A percentile compares a stretch with the other conserved stretches of the same genome.
Evolutionary conservation across 495 filamentous ascomycete genomes (phyloP).

Genomic region (Chaetomidium leptoderma): DNA sequence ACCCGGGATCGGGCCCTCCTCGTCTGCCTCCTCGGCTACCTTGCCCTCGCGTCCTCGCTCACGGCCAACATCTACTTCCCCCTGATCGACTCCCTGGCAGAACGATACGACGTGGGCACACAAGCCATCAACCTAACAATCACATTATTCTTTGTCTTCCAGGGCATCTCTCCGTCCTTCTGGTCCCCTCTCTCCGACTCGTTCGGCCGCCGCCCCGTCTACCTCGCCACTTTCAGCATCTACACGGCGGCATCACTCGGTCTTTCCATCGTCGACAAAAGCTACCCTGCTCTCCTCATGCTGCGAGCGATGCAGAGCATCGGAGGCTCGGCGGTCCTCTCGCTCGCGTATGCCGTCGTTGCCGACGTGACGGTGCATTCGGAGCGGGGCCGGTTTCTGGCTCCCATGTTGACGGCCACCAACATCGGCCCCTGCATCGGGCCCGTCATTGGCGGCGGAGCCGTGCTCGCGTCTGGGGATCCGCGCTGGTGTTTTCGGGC

Average conservation of each 20-base stretch:
- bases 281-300: conserved; percentile 45
- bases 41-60: conserved; percentile 39
- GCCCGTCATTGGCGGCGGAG: conserved; percentile 29
- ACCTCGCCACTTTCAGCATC: conserved; percentile 41
- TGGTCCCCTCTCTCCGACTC: conserved; percentile 46
- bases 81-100: conserved; percentile 35
- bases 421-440: conserved; percentile 28
- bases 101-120: conserved; percentile 37
- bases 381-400: conserved; percentile 48
- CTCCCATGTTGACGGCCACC: conserved; percentile 27
- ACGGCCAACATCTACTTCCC: conserved; percentile 47
- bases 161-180: conserved; percentile 48
- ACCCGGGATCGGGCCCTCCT: neutral
- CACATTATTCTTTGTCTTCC: conserved; percentile 47
- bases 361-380: conserved; percentile 41
- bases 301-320: conserved; percentile 49
- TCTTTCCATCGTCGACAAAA: conserved; percentile 41
- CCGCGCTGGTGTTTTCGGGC: conserved; percentile 10
- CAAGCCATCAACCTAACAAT: conserved; percentile 45
- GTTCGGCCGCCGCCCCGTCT: conserved; percentile 45
- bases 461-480: conserved; percentile 6
- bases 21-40: conserved; percentile 28
- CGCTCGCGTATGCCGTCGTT: conserved; percentile 39
- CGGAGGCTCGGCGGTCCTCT: conserved; percentile 45
- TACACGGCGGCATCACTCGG: conserved; percentile 49